Evolutionary conservation across 2,329 filamentous ascomycete genomes (phyloP), one percentile per base, ranked within the genome.

Genomic region (Fusarium tjaetaba): DNA sequence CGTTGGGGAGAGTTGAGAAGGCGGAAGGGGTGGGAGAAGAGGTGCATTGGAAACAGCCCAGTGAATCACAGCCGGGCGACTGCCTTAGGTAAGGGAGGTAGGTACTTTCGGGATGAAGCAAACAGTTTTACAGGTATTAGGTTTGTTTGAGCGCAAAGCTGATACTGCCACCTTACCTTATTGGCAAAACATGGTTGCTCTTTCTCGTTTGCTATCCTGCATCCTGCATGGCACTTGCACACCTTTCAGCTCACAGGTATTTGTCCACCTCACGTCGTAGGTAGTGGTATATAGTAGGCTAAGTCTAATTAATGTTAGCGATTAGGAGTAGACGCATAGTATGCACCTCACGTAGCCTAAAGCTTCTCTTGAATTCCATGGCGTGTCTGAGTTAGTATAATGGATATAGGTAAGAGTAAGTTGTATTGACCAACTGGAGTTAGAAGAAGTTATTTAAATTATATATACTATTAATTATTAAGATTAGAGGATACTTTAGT

Each of bases 151-250:
- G 38, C 22, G 38, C 7, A 69, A 36, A 28, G 45, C 18, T 58
- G 43, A 24, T 32, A 32, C 58, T 34, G n/a, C 45, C 51, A 36
- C 34, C 30, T 30, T 30, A 26, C 24, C 43, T 46, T 13, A n/a
- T 45, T 39, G n/a, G 45, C 26, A 61, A 61, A 61, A 38, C 30
- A 36, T 38, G 45, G 20, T 51, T 20, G 36, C 32, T 28, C 26
- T 28, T 39, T 28, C 22, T 46, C 28, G 36, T 70, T 70, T 70
- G 65, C 39, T 48, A 53, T 26, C 43, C 43, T 56, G 65, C 43
- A 61, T 22, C 34, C 39, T 64, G 66, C 34, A 41, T 45, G 57
- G 57, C 41, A 53, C 39, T 58, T 51, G 55, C 56, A 34, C 43
- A 43, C n/a, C 42, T 41, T 55, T 42, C 63, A 55, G 62, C 49